phyloP scores from a whole-genome alignment of 1,284 basidiomycete species.

The Rhizopogon hawkerae region DNA sequence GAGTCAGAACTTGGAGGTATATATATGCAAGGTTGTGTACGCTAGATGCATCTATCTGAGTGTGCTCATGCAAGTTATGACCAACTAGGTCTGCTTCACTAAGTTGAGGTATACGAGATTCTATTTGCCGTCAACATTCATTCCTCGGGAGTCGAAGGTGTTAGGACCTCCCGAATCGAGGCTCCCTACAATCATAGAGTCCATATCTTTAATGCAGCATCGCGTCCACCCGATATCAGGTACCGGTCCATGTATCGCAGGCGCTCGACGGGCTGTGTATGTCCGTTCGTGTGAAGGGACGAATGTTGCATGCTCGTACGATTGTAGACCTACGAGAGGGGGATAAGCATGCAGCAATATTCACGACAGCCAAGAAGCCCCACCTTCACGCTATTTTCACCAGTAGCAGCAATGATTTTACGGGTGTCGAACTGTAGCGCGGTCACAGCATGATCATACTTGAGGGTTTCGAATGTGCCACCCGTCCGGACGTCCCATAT shows the following conservation, averaged over 20 bases:
- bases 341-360: neutral
- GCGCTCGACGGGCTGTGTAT: conserved; percentile 83
- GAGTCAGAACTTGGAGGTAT: too few species aligned
- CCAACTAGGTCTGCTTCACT: neutral
- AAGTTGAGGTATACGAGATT: conserved; percentile 4
- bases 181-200: conserved; percentile 58
- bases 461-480: conserved; percentile 79
- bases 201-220: conserved; percentile 91
- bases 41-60: neutral
- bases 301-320: conserved; percentile 89
- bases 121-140: neutral
- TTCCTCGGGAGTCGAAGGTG: neutral
- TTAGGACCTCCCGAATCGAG: neutral
- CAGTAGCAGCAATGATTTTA: conserved; percentile 89
- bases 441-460: conserved; percentile 88
- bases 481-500: conserved; percentile 97
- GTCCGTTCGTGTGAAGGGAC: conserved; percentile 81
- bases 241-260: conserved; percentile 97
- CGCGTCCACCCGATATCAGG: conserved; percentile 83
- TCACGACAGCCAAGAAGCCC: conserved; percentile 10
- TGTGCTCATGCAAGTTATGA: neutral
- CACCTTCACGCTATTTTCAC: conserved; percentile 90
- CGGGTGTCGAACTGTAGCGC: conserved; percentile 91
- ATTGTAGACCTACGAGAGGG: conserved; percentile 72
- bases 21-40: neutral